These are phyloP conservation scores for Gardenia jasminoides DNA, from an alignment of 257 asterid genomes.

Conservation along the genomic window DNA sequence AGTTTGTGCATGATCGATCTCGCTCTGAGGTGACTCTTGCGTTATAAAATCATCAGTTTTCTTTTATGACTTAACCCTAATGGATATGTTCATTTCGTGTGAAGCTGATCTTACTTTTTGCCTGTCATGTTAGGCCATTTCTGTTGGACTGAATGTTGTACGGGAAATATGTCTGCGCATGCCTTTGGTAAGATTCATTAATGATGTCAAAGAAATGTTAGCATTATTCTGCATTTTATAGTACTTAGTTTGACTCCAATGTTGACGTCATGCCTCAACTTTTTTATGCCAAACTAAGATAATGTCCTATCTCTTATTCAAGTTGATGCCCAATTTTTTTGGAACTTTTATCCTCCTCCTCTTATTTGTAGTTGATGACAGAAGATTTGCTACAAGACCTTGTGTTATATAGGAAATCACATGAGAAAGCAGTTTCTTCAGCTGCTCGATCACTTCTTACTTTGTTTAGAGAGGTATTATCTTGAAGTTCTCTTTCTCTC, in stretches of 20 bases:
- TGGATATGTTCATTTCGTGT: neutral
- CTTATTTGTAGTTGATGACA: slow-evolving; percentile 76
- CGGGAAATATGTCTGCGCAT: slow-evolving; percentile 90
- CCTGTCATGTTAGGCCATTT: slow-evolving; percentile 56
- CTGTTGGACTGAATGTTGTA: slow-evolving; percentile 95
- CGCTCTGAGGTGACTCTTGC: slow-evolving; percentile 74
- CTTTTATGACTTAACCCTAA: neutral
- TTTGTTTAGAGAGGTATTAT: slow-evolving; percentile 75
- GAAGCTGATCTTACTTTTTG: neutral
- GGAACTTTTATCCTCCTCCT: slow-evolving; percentile 6
- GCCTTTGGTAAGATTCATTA: slow-evolving; percentile 72
- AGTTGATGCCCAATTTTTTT: neutral
- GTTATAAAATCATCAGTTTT: neutral
- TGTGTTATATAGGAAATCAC: slow-evolving; percentile 70
- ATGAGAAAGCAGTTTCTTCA: slow-evolving; percentile 91
- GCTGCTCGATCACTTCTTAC: slow-evolving; percentile 85
- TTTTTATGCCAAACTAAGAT: neutral
- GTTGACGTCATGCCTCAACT: neutral
- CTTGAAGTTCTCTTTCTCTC: neutral
- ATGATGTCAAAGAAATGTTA: neutral
- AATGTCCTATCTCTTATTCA: neutral
- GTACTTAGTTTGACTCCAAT: neutral
- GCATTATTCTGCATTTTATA: neutral
- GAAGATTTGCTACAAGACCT: slow-evolving; percentile 98
- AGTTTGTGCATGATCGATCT: slow-evolving; percentile 86